Base-by-base conservation (phyloP, 2,329 filamentous ascomycete species). In the Daldinia eschscholtzii region DNA sequence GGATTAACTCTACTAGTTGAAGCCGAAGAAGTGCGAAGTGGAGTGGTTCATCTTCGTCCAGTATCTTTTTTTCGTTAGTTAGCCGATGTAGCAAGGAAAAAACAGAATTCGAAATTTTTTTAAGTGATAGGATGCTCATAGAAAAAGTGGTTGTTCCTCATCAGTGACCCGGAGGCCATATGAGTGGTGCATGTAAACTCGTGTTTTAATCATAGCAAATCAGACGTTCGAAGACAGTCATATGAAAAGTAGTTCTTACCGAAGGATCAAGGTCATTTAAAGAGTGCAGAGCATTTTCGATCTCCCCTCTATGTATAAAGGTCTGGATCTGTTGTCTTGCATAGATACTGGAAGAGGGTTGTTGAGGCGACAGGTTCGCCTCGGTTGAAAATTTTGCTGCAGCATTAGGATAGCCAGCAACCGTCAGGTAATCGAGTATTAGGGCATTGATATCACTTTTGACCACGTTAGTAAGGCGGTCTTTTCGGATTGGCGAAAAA, bases 121-220 rank as follows among this genome's bases (percentile, higher is more conserved):
- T 15, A 4, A 12, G 52, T 46, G 66, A 2, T 48, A 30, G 57
- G 33, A 78, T 69, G 86, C 85, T 97, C 93, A 96, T 94, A 91
- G 71, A 81, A 79, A 82, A 83, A 83, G 86, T 89, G 87, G 87
- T 88, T 88, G 85, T 91, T 90, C 89, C 87, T 98, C 95, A 97
- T 97, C 96, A 96, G 89, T 83, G 88, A 90, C 89, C 89, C 86
- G 85, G 88, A 90, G 89, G 87, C 86, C 86, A 89, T 98, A 96
- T 93, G 96, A 94, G 96, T 99, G 96, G 96, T 99, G 96, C 96
- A 99, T 99, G 95, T 80, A 87, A 97, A 92, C 87, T 87, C 84
- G 78, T 80, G 78, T 86, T 93, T 86, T 97, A 97, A 99, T 99
- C 96, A 96, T 94, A 82, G 88, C 86, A 88, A 67, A 57, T 56